Evolutionary conservation across 768 basidiomycete species (phyloP).

Genomic region (Termitomyces sp.): DNA sequence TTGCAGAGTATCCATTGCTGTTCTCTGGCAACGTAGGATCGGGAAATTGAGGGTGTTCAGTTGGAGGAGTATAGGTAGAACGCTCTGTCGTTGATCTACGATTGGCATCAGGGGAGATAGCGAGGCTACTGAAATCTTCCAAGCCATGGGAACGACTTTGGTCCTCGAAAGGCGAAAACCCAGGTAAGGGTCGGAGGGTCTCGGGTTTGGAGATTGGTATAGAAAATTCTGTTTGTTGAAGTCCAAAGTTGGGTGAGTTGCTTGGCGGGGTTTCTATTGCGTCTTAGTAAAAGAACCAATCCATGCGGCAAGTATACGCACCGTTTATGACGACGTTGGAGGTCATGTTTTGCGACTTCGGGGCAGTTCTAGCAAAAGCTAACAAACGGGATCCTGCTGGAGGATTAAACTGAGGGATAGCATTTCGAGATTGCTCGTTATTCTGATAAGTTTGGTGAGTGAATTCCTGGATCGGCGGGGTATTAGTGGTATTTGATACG

Average conservation of each 20-base stretch:
- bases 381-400: slow-evolving; percentile 48
- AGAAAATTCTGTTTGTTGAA: slow-evolving; percentile 14
- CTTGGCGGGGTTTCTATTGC: not conserved
- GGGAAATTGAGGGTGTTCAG: slow-evolving; percentile 7
- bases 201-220: slow-evolving; percentile 22
- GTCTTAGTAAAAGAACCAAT: not conserved
- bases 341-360: slow-evolving; percentile 20
- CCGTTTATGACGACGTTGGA: slow-evolving; percentile 18
- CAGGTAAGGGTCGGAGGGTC: slow-evolving; percentile 21
- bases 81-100: slow-evolving; percentile 12
- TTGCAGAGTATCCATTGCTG: slow-evolving; percentile 41
- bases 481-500: not conserved
- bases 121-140: slow-evolving; percentile 16
- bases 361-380: slow-evolving; percentile 31
- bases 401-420: slow-evolving; percentile 34
- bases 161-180: slow-evolving; percentile 60
- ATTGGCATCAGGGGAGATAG: slow-evolving; percentile 5
- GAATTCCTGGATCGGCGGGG: not conserved
- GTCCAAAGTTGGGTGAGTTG: slow-evolving; percentile 3
- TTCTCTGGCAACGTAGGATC: slow-evolving; percentile 18
- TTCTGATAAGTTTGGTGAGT: slow-evolving; percentile 4
- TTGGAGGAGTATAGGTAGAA: slow-evolving; percentile 14
- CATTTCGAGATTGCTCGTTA: slow-evolving; percentile 1
- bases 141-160: slow-evolving; percentile 19
- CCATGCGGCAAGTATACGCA: slow-evolving; percentile 7